phyloP scores from a whole-genome alignment of 441 rosid species.

The Corymbia calophylla region DNA sequence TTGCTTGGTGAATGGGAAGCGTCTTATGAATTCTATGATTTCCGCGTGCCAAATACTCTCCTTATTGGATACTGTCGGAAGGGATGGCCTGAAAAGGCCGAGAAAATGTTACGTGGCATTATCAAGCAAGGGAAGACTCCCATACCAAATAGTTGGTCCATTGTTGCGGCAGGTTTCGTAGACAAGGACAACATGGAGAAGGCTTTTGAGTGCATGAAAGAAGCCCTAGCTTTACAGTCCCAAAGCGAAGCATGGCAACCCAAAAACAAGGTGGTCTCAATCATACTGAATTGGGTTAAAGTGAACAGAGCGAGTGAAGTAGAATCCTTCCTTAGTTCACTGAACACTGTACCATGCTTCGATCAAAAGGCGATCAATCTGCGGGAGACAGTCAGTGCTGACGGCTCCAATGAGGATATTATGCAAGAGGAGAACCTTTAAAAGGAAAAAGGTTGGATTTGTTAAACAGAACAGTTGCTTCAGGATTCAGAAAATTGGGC shows the following conservation, averaged over 20 bases:
- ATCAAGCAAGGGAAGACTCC: slow-evolving; percentile 20
- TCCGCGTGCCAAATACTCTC: slow-evolving; percentile 45
- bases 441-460: background rate
- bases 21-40: slow-evolving; percentile 28
- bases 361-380: slow-evolving; percentile 16
- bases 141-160: slow-evolving; percentile 44
- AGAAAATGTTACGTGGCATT: slow-evolving; percentile 25
- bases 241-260: slow-evolving; percentile 35
- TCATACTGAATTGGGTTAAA: slow-evolving; percentile 39
- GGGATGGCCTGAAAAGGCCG: slow-evolving; percentile 34
- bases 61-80: slow-evolving; percentile 31
- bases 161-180: slow-evolving; percentile 24
- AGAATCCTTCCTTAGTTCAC: slow-evolving; percentile 25
- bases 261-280: slow-evolving; percentile 20
- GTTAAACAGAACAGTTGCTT: background rate
- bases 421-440: slow-evolving; percentile 19
- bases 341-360: slow-evolving; percentile 21
- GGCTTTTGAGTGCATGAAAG: slow-evolving; percentile 37
- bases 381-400: slow-evolving; percentile 18
- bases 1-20: slow-evolving; percentile 41
- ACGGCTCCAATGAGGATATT: slow-evolving; percentile 10
- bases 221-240: slow-evolving; percentile 29
- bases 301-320: slow-evolving; percentile 25
- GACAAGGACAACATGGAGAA: slow-evolving; percentile 37
- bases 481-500: background rate